Base-by-base conservation (phyloP, 305 asterid genomes). In the Striga hermonthica region DNA sequence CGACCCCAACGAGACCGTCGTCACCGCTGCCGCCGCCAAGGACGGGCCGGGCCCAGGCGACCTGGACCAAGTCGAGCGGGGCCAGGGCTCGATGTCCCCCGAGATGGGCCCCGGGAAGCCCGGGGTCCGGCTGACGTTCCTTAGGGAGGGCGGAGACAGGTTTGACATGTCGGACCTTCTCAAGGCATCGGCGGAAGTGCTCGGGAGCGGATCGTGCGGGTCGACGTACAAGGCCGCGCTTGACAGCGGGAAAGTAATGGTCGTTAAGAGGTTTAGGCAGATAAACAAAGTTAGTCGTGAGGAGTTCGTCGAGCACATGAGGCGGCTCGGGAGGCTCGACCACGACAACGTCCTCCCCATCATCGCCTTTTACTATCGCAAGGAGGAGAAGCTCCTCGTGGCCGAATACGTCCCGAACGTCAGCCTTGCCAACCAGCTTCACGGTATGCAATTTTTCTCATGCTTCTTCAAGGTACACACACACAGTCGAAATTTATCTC, bases 381-480 rank as follows among this genome's bases (percentile, higher is more conserved):
- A 79, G 65, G 98, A 94, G 63, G 98, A 94, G 80, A 94, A 90
- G 81, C 99, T 94, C 50, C 72, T 90, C 6, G 86, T 94, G 15
- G 66, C 87, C 1, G 78, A 79, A 5, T 87, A 72, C 64, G 79
- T 80, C 1, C 67, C 71, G 38, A 94, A 88, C 72, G 75, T 75
- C 75, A 94, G 95, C 89, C 81, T 94, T 60, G 90, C 95, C 12
- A 77, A 78, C 67, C 90, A 88, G 52, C 98, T 94, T 68, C 99
- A 90, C 38, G 95, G 97, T 85, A 87, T 16, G 8, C 9, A 5
- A 4, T 53, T 31, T 31, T 35, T 55, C 40, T 55, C 60, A 28
- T 35, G 31, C 60, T 9, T 35, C 8, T 1, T 11, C 1, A 12
- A 4, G 53, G 13, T 10, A 11, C 14, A 44, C 50, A 44, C 12